These are phyloP conservation scores for Spathaspora sp. DNA, from an alignment of 1,139 yeast species.

Conservation along the genomic window DNA sequence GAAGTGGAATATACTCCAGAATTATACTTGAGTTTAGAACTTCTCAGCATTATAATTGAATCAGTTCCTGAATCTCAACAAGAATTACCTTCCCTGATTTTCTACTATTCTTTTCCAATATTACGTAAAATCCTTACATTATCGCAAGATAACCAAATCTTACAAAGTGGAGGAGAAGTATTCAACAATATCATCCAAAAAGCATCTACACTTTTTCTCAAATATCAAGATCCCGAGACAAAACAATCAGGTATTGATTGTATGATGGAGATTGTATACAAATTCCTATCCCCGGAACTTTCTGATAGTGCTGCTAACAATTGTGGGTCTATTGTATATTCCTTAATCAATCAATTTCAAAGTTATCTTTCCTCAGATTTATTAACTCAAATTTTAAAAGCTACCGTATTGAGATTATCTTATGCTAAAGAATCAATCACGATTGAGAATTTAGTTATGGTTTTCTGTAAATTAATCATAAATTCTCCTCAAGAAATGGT, in stretches of 20 bases:
- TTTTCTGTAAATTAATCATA: constrained; percentile 71
- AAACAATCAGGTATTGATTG: constrained; percentile 52
- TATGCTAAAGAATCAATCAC: constrained; percentile 69
- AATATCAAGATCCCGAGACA: constrained; percentile 36
- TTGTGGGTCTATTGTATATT: constrained; percentile 66
- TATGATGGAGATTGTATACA: constrained; percentile 62
- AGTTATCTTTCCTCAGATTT: constrained; percentile 47
- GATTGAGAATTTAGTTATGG: constrained; percentile 71
- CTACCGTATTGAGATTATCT: constrained; percentile 66
- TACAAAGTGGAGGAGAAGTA: constrained; percentile 78
- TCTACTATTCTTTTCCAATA: constrained; percentile 50
- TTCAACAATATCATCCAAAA: constrained; percentile 62
- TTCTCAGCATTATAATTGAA: constrained; percentile 58
- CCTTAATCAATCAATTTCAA: constrained; percentile 62
- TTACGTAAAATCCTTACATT: constrained; percentile 50
- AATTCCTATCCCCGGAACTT: constrained; percentile 67
- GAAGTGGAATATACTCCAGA: constrained; percentile 53
- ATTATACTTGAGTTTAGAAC: constrained; percentile 64
- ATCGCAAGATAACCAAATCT: constrained; percentile 73
- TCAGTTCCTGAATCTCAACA: constrained; percentile 31
- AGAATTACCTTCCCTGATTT: constrained; percentile 48
- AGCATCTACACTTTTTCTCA: constrained; percentile 44
- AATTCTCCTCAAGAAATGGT: constrained; percentile 62
- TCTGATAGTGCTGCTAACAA: constrained; percentile 80
- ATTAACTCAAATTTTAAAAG: constrained; percentile 62